Evolutionary conservation across 352 stramenopile genomes (phyloP).

Genomic region (Phytophthora rubi): DNA sequence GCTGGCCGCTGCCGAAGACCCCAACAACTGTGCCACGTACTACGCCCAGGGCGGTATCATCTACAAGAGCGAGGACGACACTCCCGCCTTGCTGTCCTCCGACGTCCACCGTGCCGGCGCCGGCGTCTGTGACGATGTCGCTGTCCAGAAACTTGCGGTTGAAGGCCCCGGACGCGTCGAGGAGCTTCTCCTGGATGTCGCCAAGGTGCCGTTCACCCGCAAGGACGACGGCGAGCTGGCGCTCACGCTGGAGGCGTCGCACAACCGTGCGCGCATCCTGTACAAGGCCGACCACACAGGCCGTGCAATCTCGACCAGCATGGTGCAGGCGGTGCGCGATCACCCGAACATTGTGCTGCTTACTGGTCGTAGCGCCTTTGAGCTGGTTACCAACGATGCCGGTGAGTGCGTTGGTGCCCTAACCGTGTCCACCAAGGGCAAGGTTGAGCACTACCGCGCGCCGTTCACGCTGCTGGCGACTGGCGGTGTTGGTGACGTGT

Average conservation of each 20-base stretch:
- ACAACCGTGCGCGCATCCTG: conserved; percentile 94
- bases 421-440: conserved; percentile 62
- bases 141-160: conserved; percentile 92
- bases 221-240: conserved; percentile 68
- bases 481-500: conserved; percentile 94
- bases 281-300: conserved; percentile 95
- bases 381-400: conserved; percentile 70
- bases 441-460: conserved; percentile 72
- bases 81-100: conserved; percentile 80
- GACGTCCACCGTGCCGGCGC: conserved; percentile 93
- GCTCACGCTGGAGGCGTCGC: conserved; percentile 90
- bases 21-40: conserved; percentile 93
- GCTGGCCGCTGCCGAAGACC: conserved; percentile 71
- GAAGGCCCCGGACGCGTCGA: conserved; percentile 91
- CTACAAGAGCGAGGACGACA: conserved; percentile 92
- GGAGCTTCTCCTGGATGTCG: conserved; percentile 88
- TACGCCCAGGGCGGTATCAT: conserved; percentile 97
- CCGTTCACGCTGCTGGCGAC: conserved; percentile 92
- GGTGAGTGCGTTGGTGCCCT: conserved; percentile 77
- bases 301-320: conserved; percentile 91
- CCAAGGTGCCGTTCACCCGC: conserved; percentile 92
- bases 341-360: conserved; percentile 87
- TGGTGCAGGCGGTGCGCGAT: conserved; percentile 82
- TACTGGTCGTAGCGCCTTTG: conserved; percentile 78
- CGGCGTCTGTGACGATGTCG: conserved; percentile 89